Conservation (phyloP, 2,329 filamentous ascomycete species). For the Ilyonectria destructans region DNA sequence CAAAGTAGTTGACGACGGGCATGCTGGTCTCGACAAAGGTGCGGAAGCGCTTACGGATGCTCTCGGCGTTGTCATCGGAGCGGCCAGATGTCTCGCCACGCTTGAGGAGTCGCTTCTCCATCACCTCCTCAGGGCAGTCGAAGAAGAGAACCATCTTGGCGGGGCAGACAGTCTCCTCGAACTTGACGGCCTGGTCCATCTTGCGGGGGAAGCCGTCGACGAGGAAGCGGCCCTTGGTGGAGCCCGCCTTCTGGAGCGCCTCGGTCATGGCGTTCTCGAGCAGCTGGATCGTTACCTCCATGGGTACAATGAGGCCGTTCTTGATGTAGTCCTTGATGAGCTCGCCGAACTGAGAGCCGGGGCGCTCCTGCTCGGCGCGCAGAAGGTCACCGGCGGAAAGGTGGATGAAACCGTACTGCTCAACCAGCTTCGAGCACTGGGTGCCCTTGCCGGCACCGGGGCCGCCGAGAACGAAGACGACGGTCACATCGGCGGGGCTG, state of each 20-base stretch:
- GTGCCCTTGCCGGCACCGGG: conserved; percentile 98
- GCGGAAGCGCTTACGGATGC: conserved; percentile 95
- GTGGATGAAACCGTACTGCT: conserved; percentile 92
- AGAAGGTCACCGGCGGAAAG: conserved; percentile 94
- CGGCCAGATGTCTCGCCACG: conserved; percentile 94
- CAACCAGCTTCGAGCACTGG: conserved; percentile 90
- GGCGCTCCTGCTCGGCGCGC: conserved; percentile 91
- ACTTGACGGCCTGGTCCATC: conserved; percentile 96
- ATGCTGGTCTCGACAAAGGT: conserved; percentile 97
- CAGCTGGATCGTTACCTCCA: conserved; percentile 96
- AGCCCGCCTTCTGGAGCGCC: conserved; percentile 68
- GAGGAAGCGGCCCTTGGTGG: conserved; percentile 79
- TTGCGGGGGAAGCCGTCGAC: conserved; percentile 93
- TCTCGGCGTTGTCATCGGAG: conserved; percentile 94
- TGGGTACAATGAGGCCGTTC: conserved; percentile 96
- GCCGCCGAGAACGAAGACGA: conserved; percentile 96
- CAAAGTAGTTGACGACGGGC: conserved; percentile 93
- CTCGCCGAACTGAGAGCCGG: conserved; percentile 89
- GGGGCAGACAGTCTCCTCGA: conserved; percentile 90
- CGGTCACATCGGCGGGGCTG: conserved; percentile 83
- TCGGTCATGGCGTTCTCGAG: conserved; percentile 94
- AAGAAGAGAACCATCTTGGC: conserved; percentile 93
- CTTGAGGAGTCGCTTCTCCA: conserved; percentile 88
- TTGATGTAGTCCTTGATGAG: conserved; percentile 96
- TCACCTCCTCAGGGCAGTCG: conserved; percentile 91